phyloP scores from a whole-genome alignment of 352 stramenopile genomes.

The Pythium rishiriense region DNA sequence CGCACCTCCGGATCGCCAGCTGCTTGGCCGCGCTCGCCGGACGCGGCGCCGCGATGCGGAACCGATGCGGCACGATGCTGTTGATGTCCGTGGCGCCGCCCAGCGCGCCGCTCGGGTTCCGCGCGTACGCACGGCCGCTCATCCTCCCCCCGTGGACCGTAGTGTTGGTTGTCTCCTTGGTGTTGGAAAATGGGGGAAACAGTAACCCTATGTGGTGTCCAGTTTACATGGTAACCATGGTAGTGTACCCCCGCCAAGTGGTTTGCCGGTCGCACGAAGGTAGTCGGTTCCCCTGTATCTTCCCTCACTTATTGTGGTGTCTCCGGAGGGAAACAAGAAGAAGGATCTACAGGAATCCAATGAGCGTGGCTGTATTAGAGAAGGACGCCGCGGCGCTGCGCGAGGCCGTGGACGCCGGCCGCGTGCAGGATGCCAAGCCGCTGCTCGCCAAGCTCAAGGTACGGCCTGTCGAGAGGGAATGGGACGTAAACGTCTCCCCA shows the following conservation, averaged over 20 bases:
- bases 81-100: slow-evolving; percentile 57
- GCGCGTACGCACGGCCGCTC: slow-evolving; percentile 73
- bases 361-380: slow-evolving; percentile 52
- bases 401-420: slow-evolving; percentile 49
- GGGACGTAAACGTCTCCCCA: too few species aligned
- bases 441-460: slow-evolving; percentile 70
- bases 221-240: too few species aligned
- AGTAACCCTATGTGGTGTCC: too few species aligned
- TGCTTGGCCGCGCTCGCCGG: slow-evolving; percentile 35
- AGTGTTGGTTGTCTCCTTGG: too few species aligned
- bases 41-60: slow-evolving; percentile 38
- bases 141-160: too few species aligned
- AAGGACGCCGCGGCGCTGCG: slow-evolving; percentile 68
- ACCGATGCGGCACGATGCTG: slow-evolving; percentile 59
- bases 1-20: slow-evolving; percentile 51
- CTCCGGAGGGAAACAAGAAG: not conserved
- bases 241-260: too few species aligned
- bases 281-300: slow-evolving; percentile 8
- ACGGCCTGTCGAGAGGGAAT: too few species aligned
- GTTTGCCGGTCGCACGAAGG: too few species aligned
- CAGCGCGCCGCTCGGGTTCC: slow-evolving; percentile 47
- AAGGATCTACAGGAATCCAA: not conserved
- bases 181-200: too few species aligned
- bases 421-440: slow-evolving; percentile 43
- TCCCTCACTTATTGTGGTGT: too few species aligned